Conservation (phyloP, 2,329 filamentous ascomycete species). For the Penicillium sp. region DNA sequence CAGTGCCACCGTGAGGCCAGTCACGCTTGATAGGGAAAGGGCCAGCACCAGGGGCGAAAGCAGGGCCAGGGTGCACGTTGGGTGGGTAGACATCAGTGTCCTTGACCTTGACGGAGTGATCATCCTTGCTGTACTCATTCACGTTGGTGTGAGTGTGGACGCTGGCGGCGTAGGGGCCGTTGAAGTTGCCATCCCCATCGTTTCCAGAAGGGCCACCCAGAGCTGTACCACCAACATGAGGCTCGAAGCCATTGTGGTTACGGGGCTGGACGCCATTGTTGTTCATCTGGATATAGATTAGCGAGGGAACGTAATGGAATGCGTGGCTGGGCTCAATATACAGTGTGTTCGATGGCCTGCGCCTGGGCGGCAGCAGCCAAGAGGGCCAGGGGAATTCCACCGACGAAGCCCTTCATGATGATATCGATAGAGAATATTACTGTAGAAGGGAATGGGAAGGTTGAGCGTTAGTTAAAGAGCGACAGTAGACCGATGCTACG, state of each 20-base stretch:
- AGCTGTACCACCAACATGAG: constrained; percentile 17
- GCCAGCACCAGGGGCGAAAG: constrained; percentile 17
- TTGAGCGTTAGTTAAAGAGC: constrained; percentile 18
- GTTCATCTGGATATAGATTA: background rate
- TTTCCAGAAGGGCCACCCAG: constrained; percentile 29
- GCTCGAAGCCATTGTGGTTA: constrained; percentile 3
- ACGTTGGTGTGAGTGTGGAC: constrained; percentile 20
- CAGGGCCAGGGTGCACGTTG: constrained; percentile 2
- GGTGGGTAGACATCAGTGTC: constrained; percentile 20
- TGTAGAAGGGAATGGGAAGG: constrained; percentile 6
- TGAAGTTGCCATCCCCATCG: constrained; percentile 21
- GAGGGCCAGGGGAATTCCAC: constrained; percentile 41
- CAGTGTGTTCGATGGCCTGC: constrained; percentile 24
- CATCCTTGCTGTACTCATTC: constrained; percentile 24
- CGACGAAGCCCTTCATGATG: constrained; percentile 42
- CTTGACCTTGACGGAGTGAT: constrained; percentile 27
- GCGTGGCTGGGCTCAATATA: constrained; percentile 5
- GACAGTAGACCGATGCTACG: constrained; percentile 19
- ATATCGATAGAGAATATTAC: constrained; percentile 9
- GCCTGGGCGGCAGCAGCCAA: constrained; percentile 37
- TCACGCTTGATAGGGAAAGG: constrained; percentile 20
- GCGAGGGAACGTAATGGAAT: background rate
- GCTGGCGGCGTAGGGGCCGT: constrained; percentile 11
- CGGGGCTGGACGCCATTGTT: constrained; percentile 10
- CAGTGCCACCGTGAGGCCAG: constrained; percentile 22